A percentile compares a stretch with the other conserved stretches of the same genome.
These are phyloP conservation scores for Actinomucor elegans DNA, from an alignment of 371 early-diverging fungal genomes.

Conservation along the genomic window DNA sequence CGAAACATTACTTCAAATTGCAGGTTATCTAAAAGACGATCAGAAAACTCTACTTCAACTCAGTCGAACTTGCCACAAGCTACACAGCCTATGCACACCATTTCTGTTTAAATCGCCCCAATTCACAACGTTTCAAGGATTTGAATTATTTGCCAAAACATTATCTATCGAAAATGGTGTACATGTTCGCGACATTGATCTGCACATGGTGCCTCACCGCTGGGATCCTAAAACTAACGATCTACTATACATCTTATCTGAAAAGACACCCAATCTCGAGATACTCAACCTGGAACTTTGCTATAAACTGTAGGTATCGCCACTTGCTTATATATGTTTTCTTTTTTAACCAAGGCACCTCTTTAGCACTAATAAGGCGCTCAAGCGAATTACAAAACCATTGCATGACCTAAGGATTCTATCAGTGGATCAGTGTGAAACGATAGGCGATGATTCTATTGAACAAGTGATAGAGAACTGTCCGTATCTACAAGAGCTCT, in stretches of 20 bases:
- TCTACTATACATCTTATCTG: neutral
- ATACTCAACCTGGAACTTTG: constrained; percentile 20
- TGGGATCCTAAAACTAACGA: constrained; percentile 8
- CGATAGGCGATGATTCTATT: constrained; percentile 15
- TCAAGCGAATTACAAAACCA: constrained; percentile 3
- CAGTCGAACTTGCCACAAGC: neutral
- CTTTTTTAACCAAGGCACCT: neutral
- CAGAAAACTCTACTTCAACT: constrained; percentile 11
- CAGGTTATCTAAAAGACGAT: constrained; percentile 10
- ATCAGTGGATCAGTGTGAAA: constrained; percentile 13
- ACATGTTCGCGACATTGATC: constrained; percentile 9
- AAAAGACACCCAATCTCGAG: constrained; percentile 16
- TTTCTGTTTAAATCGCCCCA: constrained; percentile 17
- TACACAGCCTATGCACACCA: neutral
- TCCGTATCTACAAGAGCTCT: constrained; percentile 13
- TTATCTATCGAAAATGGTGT: constrained; percentile 1
- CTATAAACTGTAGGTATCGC: neutral
- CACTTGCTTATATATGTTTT: neutral
- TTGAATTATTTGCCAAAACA: constrained; percentile 11
- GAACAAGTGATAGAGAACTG: neutral
- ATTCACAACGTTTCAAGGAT: neutral
- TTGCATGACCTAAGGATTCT: constrained; percentile 13
- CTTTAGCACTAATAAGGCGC: constrained; percentile 11
- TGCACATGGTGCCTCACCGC: constrained; percentile 23
- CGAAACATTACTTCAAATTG: constrained; percentile 51